A percentile compares a stretch with the other conserved stretches of the same genome.
phyloP scores from a whole-genome alignment of 2,329 filamentous ascomycete species.

The Verticillium nubilum region DNA sequence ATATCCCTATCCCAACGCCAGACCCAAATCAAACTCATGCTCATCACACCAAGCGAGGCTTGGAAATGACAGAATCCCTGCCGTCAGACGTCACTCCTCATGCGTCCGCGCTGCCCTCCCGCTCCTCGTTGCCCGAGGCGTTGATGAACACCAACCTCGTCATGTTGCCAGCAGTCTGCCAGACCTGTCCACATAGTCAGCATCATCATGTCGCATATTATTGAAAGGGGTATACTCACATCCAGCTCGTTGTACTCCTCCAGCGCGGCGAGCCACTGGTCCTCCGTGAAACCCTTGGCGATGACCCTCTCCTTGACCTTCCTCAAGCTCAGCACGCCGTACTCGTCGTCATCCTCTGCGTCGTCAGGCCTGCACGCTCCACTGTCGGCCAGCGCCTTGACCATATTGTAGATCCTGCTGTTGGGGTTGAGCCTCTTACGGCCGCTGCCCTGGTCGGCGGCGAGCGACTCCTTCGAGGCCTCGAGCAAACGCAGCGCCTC shows the following conservation, averaged over 20 bases:
- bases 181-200: slow-evolving; percentile 54
- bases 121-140: slow-evolving; percentile 19
- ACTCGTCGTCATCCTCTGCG: slow-evolving; percentile 45
- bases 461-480: slow-evolving; percentile 86
- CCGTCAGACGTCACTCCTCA: not conserved
- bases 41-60: not conserved
- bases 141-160: slow-evolving; percentile 68
- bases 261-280: slow-evolving; percentile 81
- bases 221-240: slow-evolving; percentile 55
- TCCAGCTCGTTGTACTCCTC: slow-evolving; percentile 85
- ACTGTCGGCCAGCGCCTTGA: slow-evolving; percentile 79
- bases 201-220: not conserved
- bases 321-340: slow-evolving; percentile 66
- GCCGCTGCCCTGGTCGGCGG: slow-evolving; percentile 58
- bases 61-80: not conserved
- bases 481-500: slow-evolving; percentile 88
- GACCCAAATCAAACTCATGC: not conserved
- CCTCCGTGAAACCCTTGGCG: slow-evolving; percentile 93
- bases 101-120: slow-evolving; percentile 3
- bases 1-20: not conserved
- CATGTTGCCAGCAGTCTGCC: slow-evolving; percentile 71
- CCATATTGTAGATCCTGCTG: slow-evolving; percentile 91
- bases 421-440: slow-evolving; percentile 71
- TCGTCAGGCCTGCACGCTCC: slow-evolving; percentile 78
- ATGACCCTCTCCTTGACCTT: slow-evolving; percentile 88